These are phyloP conservation scores for Trypanosomatidae sp. DNA, from an alignment of 208 protist species.

Conservation along the genomic window DNA sequence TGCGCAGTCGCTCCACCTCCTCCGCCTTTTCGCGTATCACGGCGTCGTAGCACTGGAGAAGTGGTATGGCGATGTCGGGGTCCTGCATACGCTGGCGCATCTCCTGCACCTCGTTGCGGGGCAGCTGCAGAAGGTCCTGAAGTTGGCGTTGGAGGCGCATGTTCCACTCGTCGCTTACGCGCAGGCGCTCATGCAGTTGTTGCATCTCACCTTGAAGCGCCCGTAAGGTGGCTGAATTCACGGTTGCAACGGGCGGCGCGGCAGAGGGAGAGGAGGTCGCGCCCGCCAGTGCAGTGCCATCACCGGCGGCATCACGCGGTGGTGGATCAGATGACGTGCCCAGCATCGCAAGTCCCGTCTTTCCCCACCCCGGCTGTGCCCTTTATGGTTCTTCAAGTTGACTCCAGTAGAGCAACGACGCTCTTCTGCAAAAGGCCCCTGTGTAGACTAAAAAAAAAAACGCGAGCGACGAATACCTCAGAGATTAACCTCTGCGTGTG, in stretches of 20 bases:
- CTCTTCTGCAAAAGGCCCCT: not conserved
- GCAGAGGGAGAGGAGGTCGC: constrained; percentile 1
- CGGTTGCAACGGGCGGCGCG: not conserved
- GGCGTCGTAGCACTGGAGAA: constrained; percentile 87
- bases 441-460: not conserved
- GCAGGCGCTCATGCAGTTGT: constrained; percentile 56
- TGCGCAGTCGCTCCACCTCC: constrained; percentile 38
- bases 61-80: constrained; percentile 80
- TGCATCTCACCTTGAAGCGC: constrained; percentile 42
- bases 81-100: constrained; percentile 74
- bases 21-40: constrained; percentile 74
- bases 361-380: not conserved
- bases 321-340: not conserved
- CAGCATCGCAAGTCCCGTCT: not conserved
- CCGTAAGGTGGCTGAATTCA: not conserved
- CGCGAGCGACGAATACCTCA: not conserved
- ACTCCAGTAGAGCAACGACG: not conserved
- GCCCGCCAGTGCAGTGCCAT: not conserved
- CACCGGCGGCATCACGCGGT: not conserved
- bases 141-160: constrained; percentile 70
- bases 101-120: constrained; percentile 52
- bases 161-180: constrained; percentile 83
- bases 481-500: not conserved
- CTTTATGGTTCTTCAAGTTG: not conserved
- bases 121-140: constrained; percentile 72